Percentiles rank a stretch among this genome's conserved stretches.
Evolutionary conservation across 768 basidiomycete species (phyloP).

Genomic region (Neoboletus brunneissimus): DNA sequence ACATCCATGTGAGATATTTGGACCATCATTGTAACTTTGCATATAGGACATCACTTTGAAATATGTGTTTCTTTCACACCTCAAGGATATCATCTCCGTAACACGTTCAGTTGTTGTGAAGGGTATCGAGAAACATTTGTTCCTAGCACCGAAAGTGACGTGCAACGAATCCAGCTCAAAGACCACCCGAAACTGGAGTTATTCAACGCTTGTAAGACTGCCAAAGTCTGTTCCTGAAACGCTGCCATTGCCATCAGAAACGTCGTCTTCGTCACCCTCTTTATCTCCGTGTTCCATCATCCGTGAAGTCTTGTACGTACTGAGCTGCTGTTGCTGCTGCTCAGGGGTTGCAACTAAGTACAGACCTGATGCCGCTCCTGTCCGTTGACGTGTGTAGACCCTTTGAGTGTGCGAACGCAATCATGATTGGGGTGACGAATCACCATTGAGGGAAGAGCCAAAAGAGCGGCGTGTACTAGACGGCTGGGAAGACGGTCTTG

Average conservation of each 20-base stretch:
- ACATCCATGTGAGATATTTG: conserved; percentile 5
- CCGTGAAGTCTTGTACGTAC: conserved; percentile 18
- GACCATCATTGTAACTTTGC: conserved; percentile 7
- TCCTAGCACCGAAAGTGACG: background rate
- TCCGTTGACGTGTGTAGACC: conserved; percentile 32
- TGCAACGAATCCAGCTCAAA: conserved; percentile 2
- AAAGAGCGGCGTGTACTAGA: conserved; percentile 33
- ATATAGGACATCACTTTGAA: conserved; percentile 1
- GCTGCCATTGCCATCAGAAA: conserved; percentile 39
- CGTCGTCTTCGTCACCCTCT: conserved; percentile 28
- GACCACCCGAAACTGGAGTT: conserved; percentile 8
- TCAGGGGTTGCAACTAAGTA: conserved; percentile 21
- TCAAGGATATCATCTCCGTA: conserved; percentile 3
- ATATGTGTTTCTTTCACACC: background rate
- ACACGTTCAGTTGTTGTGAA: background rate
- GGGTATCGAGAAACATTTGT: background rate
- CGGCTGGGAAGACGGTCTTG: conserved; percentile 31
- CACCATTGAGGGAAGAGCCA: conserved; percentile 47
- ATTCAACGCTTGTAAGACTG: conserved; percentile 54
- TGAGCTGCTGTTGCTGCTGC: conserved; percentile 18
- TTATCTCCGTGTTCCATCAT: conserved; percentile 13
- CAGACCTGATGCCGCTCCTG: conserved; percentile 23
- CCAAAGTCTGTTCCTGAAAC: conserved; percentile 42
- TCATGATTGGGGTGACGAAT: conserved; percentile 41
- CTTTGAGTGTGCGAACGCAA: conserved; percentile 37